These are phyloP conservation scores for Xylaria sp. DNA, from an alignment of 2,329 filamentous ascomycete genomes.

Conservation along the genomic window DNA sequence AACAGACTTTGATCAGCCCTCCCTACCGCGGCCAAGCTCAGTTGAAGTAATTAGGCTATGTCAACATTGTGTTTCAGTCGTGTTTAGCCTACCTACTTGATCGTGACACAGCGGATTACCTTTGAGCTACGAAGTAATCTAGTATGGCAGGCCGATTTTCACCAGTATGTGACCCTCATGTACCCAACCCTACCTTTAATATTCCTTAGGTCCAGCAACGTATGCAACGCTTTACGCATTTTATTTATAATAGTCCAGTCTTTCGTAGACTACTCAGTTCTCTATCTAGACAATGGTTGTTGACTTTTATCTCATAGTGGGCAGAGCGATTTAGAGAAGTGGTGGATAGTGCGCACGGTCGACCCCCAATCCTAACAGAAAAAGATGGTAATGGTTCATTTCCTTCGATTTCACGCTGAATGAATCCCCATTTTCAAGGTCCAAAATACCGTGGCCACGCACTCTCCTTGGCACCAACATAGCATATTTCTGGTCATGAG, in stretches of 20 bases:
- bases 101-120: neutral
- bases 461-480: too few species aligned
- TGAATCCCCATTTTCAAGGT: neutral
- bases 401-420: too few species aligned
- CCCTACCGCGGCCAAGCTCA: neutral
- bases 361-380: neutral
- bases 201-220: neutral
- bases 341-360: neutral
- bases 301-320: neutral
- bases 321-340: neutral
- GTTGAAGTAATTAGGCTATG: neutral
- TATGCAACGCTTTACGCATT: neutral
- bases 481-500: too few species aligned
- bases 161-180: neutral
- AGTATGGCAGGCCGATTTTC: neutral
- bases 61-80: too few species aligned
- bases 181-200: neutral
- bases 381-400: neutral
- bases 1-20: neutral
- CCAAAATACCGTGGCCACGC: too few species aligned
- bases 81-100: neutral
- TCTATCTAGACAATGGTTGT: neutral
- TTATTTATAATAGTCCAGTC: neutral
- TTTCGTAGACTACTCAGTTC: neutral
- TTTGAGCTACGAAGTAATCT: neutral